Evolutionary conservation across 2,329 filamentous ascomycete species (phyloP).

Genomic region (Neofusicoccum sp.): DNA sequence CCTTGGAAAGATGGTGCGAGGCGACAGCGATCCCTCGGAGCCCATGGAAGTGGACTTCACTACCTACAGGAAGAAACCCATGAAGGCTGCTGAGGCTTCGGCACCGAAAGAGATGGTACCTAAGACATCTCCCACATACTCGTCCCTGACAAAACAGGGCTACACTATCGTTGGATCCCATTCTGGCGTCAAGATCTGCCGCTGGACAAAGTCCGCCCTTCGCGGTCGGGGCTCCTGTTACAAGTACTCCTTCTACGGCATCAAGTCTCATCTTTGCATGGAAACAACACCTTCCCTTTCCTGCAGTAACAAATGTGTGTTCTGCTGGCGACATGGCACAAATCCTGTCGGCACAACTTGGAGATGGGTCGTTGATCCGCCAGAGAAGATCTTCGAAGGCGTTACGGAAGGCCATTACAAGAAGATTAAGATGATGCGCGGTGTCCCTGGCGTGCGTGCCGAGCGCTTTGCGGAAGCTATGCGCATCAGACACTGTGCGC

Average conservation of each 20-base stretch:
- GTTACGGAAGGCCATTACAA: conserved; percentile 92
- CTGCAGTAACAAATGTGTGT: conserved; percentile 97
- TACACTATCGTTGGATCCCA: conserved; percentile 95
- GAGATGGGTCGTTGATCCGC: conserved; percentile 93
- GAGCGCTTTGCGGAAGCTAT: conserved; percentile 92
- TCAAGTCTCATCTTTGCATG: conserved; percentile 96
- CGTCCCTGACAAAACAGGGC: conserved; percentile 89
- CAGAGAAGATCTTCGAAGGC: conserved; percentile 83
- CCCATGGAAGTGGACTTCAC: conserved; percentile 85
- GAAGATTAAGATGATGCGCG: conserved; percentile 96
- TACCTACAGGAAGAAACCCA: conserved; percentile 58
- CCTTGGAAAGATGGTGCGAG: conserved; percentile 62
- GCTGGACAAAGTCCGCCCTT: conserved; percentile 96
- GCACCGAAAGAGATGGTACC: conserved; percentile 87
- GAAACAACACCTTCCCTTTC: conserved; percentile 93
- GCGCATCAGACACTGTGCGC: conserved; percentile 87
- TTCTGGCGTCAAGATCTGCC: conserved; percentile 95
- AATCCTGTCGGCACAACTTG: conserved; percentile 96
- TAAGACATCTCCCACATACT: conserved; percentile 81
- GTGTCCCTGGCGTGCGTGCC: conserved; percentile 86
- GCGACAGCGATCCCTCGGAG: conserved; percentile 28
- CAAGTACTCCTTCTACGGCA: conserved; percentile 97
- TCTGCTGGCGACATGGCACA: conserved; percentile 97
- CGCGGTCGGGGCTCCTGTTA: conserved; percentile 94
- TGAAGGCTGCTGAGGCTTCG: conserved; percentile 46